Base-by-base conservation (phyloP, 2,329 filamentous ascomycete species). In the Bipolaris sorokiniana region DNA sequence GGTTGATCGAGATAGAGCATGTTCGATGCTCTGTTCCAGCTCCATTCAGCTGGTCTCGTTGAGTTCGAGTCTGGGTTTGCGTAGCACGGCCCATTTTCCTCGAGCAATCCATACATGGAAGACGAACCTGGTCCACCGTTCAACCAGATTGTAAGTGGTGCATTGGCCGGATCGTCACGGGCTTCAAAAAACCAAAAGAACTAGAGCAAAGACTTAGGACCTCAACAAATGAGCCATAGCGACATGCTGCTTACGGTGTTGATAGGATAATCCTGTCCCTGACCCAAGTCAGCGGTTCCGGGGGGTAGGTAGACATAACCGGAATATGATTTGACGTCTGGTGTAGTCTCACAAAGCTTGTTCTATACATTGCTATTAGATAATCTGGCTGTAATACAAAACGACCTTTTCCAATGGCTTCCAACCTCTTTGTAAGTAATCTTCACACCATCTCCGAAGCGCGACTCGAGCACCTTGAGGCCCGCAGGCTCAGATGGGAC, bases 1-100 rank as follows among this genome's bases (percentile, higher is more conserved):
- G 84, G 88, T 71, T 89, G 85, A 60, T 89, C 86, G 54, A 90
- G 80, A 72, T 86, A 90, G n/a, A 90, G 81, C 69, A 79, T 74
- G 51, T 79, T 79, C 23, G 73, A 73, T 45, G 33, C 37, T 11
- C 40, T 15, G n/a, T 68, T 68, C 55, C 59, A 64, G 50, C 59
- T 64, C 59, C 52, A 64, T n/a, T 48, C 61, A 16, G 44, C 53
- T n/a, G 56, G 53, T 7, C 56, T 46, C 1, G 51, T 62, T 3
- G 45, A 54, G 18, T 62, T 64, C 0, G 59, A 57, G 36, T 61
- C 60, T 4, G 58, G 54, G 36, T 62, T 59, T 18, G 86, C 76
- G 15, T 66, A 65, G 63, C 84, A 87, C 6, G 83, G 83, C 6
- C 79, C 78, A 48, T 80, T 78, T 65, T 81, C 82, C 58, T 51